These are phyloP conservation scores for Colletotrichum sublineola DNA, from an alignment of 2,329 filamentous ascomycete genomes.

Conservation along the genomic window DNA sequence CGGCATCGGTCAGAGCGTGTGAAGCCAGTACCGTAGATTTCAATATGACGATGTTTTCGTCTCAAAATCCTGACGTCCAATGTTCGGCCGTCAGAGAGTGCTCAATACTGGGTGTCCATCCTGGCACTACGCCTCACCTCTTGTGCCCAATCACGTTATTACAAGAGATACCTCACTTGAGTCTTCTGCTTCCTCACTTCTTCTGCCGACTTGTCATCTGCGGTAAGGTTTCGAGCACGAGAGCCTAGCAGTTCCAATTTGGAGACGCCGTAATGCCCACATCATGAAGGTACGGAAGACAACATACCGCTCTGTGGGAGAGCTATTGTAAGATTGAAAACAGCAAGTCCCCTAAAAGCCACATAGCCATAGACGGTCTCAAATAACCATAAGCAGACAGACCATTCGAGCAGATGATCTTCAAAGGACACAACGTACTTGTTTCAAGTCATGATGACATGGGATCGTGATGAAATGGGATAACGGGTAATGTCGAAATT, in stretches of 20 bases:
- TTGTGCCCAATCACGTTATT: background rate
- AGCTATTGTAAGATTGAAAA: background rate
- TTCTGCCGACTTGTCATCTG: too few species aligned
- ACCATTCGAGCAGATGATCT: too few species aligned
- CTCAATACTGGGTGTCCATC: too few species aligned
- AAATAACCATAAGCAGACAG: rapidly evolving
- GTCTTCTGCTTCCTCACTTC: too few species aligned
- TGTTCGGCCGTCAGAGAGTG: background rate
- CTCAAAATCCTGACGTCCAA: background rate
- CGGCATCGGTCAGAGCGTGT: too few species aligned
- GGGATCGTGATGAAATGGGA: background rate
- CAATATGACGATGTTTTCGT: background rate
- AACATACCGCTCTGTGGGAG: background rate
- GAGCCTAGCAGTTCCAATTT: background rate
- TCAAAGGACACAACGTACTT: background rate
- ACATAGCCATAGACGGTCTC: background rate
- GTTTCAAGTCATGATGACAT: background rate
- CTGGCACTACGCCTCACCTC: background rate
- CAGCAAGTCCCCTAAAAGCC: background rate
- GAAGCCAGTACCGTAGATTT: background rate
- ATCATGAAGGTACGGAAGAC: background rate
- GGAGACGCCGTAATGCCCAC: background rate
- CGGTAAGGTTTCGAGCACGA: background rate
- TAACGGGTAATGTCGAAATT: too few species aligned
- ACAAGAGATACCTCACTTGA: background rate